Evolutionary conservation across 768 basidiomycete species (phyloP), one percentile per base, ranked within the genome.

Genomic region (Boletus rubroflammeus): DNA sequence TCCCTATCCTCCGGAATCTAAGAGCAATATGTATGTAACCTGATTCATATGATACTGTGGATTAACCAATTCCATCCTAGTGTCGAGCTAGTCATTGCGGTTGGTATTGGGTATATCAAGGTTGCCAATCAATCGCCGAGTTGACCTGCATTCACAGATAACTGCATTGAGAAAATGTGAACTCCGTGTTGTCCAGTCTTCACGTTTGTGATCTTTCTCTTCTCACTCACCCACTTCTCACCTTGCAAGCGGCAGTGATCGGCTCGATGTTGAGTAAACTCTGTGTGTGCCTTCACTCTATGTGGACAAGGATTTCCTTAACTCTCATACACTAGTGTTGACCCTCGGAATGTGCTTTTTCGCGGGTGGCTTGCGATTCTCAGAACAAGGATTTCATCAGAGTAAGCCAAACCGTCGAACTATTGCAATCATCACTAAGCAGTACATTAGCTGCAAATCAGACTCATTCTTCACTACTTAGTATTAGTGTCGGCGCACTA

Each of bases 281-380:
- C 39, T 70, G 82, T 83, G 51, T 19, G 81, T 74, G 34, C 17
- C 25, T 19, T 35, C 41, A 4, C 9, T 46, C 25, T 35, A 59
- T 55, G 21, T 54, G 11, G 17, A 34, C 8, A 14, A 31, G 5
- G 14, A 19, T 48, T 23, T 13, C 13, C 54, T 63, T 31, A 70
- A 46, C 9, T 39, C 26, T 23, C 39, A 48, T 47, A 15, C 15
- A 21, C 15, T 47, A 88, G 86, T 92, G 32, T 78, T 94, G 47
- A 84, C 93, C 17, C 77, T 93, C 29, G 91, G 91, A 46, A 91
- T 93, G 91, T 92, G 90, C 64, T 93, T 93, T 73, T 92, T 93
- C 60, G 89, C 87, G 21, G 90, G 90, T 52, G 90, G 90, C 19
- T 72, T 84, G 47, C 81, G 81, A 60, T 92, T 82, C 64, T 86